Base-by-base conservation (phyloP, 495 filamentous ascomycete species). In the Bathelium albidoporum region DNA sequence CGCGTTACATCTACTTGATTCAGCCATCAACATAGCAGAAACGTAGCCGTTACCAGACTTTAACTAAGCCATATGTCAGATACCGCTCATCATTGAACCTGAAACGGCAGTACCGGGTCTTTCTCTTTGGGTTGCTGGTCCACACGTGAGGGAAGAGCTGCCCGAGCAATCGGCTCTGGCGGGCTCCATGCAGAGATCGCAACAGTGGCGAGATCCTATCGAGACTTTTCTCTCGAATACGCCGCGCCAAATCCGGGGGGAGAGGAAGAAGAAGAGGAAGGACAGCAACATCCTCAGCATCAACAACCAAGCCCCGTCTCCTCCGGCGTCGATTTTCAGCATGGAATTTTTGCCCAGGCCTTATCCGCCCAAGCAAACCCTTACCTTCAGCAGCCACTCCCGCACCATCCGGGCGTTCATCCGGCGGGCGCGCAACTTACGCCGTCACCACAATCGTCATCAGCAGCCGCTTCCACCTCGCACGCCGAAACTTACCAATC, bases 81-180 rank as follows among this genome's bases (percentile, higher is more conserved):
- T 28, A 29, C 20, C 29, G 29, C 24, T 55, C 24, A 20, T 16
- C 24, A 55, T 28, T 24, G 29, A 55, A 11, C 49, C 49, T 55
- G 29, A 55, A 55, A 55, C 49, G 49, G 49, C 49, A 55, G 11
- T 55, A 26, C 49, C 24, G 24, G 49, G 20, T 55, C 12, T 11
- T 29, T 55, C 29, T 22, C 11, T 20, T 12, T 55, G 49, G 49
- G n/a, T 55, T 55, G 49, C 49, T 55, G 49, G 49, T 55, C 49
- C 24, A 28, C 49, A 24, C 49, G 49, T 20, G 29, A 55, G 64
- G 60, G 79, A 82, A 80, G 79, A 80, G 79, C 83, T 84, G 83
- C 83, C 81, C 82, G 81, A 82, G 83, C 83, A 82, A 79, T 75
- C 63, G 80, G 83, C 82, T 87, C 82, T 85, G 85, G 85, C 82